Evolutionary conservation across 495 filamentous ascomycete species (phyloP).

Genomic region (Trichoderma erinaceum): DNA sequence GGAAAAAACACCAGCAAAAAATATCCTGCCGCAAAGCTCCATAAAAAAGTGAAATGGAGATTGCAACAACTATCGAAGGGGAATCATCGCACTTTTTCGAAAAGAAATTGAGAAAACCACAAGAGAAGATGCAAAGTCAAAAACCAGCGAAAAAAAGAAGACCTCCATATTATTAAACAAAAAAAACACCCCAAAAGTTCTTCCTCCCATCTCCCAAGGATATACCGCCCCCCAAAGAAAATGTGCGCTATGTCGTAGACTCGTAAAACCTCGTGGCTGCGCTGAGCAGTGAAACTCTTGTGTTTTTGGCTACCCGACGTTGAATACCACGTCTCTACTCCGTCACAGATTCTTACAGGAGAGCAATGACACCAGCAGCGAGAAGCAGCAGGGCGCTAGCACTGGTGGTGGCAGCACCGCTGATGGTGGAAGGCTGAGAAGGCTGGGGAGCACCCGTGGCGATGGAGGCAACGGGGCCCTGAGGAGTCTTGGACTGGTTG

Average conservation of each 20-base stretch:
- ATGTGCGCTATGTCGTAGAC: constrained; percentile 2
- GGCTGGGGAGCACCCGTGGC: background rate
- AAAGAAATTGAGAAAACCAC: constrained; percentile 9
- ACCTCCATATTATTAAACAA: background rate
- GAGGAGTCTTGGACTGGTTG: background rate
- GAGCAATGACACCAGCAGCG: constrained; percentile 15
- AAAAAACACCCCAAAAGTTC: background rate
- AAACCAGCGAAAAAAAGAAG: background rate
- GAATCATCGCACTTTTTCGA: constrained; percentile 5
- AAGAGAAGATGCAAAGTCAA: constrained; percentile 4
- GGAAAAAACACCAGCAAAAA: background rate
- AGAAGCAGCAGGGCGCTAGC: constrained; percentile 14
- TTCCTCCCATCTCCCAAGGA: background rate
- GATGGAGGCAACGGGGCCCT: constrained; percentile 1
- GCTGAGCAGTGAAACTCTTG: constrained; percentile 3
- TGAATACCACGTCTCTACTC: constrained; percentile 10
- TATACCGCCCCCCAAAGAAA: background rate
- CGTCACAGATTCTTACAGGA: constrained; percentile 12
- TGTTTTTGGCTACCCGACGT: constrained; percentile 7
- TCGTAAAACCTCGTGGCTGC: constrained; percentile 3
- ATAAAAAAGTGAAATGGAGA: constrained; percentile 6
- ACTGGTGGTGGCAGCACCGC: constrained; percentile 11
- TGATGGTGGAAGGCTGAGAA: constrained; percentile 6
- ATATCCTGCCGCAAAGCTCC: constrained; percentile 2
- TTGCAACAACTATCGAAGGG: constrained; percentile 13